These are phyloP conservation scores for Berkeleyomyces basicola DNA, from an alignment of 2,329 filamentous ascomycete species.

Conservation along the genomic window DNA sequence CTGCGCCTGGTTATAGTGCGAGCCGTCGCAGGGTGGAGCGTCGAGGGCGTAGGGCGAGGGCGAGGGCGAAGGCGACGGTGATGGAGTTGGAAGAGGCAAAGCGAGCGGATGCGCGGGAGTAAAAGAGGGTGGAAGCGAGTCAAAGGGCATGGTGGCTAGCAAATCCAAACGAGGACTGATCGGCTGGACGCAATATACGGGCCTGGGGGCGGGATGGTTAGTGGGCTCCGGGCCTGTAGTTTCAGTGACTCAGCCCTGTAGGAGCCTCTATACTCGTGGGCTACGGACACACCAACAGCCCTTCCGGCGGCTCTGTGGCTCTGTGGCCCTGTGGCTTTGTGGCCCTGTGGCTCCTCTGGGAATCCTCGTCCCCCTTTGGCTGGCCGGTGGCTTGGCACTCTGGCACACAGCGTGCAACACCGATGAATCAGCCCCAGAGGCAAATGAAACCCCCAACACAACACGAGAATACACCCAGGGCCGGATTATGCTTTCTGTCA, in stretches of 20 bases:
- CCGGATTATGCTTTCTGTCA: background rate
- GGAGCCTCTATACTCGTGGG: too few species aligned
- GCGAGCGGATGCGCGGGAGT: background rate
- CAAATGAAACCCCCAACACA: background rate
- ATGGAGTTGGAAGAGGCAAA: background rate
- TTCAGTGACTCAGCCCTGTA: too few species aligned
- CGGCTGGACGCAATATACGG: background rate
- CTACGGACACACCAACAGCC: too few species aligned
- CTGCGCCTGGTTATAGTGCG: background rate
- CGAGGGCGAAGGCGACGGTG: background rate
- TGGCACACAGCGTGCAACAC: background rate
- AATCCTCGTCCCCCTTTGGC: background rate
- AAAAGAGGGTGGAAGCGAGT: background rate
- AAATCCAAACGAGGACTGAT: background rate
- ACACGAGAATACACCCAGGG: background rate
- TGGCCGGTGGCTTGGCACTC: background rate
- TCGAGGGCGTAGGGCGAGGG: constrained; percentile 1
- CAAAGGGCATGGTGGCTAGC: background rate
- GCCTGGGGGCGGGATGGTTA: too few species aligned
- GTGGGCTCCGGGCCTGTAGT: background rate
- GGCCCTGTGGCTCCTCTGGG: background rate
- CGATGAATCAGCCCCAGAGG: constrained; percentile 1
- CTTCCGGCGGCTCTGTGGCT: too few species aligned
- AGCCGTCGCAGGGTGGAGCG: background rate
- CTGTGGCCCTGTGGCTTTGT: background rate